Conservation (phyloP, 805 yeast species). For the Hagleromyces aurorensis region DNA sequence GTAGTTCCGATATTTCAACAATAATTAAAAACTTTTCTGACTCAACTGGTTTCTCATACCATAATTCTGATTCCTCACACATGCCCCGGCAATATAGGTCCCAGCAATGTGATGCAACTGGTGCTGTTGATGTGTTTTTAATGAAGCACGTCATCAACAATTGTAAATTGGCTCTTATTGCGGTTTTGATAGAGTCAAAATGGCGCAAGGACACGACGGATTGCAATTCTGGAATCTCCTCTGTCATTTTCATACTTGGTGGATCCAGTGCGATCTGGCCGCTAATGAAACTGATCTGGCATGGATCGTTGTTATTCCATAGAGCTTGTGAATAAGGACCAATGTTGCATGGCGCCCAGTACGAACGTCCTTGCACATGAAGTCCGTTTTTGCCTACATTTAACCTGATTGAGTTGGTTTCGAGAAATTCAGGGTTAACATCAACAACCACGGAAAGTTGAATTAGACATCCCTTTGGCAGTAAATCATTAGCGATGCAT, state of each 20-base stretch:
- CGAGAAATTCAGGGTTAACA: constrained; percentile 9
- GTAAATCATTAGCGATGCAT: constrained; percentile 58
- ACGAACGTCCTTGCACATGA: constrained; percentile 87
- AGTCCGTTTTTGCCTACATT: constrained; percentile 50
- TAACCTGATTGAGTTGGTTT: constrained; percentile 1
- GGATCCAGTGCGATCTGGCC: constrained; percentile 92
- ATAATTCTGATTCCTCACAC: constrained; percentile 15
- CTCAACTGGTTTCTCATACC: constrained; percentile 22
- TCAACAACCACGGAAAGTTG: constrained; percentile 57
- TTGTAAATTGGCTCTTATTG: constrained; percentile 40
- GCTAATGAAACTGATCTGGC: constrained; percentile 54
- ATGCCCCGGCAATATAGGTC: constrained; percentile 31
- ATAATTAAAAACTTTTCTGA: constrained; percentile 35
- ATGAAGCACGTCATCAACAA: constrained; percentile 50
- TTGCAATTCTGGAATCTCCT: constrained; percentile 28
- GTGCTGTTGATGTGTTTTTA: constrained; percentile 29
- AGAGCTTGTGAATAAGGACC: constrained; percentile 95
- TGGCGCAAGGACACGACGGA: constrained; percentile 65
- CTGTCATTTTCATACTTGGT: constrained; percentile 46
- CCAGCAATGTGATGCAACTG: constrained; percentile 39
- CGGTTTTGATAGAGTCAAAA: constrained; percentile 51
- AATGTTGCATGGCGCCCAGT: constrained; percentile 98
- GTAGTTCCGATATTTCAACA: constrained; percentile 50
- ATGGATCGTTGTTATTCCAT: constrained; percentile 35
- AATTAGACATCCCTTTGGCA: constrained; percentile 19